These are phyloP conservation scores for Trichopus zeylanicus DNA, from an alignment of 116 monocot genomes.

Conservation along the genomic window DNA sequence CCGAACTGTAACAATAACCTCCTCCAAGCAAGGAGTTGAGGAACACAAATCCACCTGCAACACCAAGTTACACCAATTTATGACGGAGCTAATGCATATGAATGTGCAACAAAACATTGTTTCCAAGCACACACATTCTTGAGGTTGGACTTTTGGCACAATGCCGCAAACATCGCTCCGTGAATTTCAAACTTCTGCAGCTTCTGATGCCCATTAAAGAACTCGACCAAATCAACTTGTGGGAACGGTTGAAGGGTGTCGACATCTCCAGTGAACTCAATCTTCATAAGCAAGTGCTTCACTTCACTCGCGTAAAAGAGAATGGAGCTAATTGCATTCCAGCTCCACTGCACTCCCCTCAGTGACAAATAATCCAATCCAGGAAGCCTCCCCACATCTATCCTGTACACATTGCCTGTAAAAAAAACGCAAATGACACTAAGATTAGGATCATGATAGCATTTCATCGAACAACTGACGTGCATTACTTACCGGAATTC, in stretches of 20 bases:
- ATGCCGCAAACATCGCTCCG: conserved; percentile 92
- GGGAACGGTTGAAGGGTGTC: conserved; percentile 75
- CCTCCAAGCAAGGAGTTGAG: conserved; percentile 67
- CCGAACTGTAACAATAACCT: conserved; percentile 68
- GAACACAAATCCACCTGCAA: conserved; percentile 72
- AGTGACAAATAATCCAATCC: conserved; percentile 56
- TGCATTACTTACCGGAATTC: conserved; percentile 63
- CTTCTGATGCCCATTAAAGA: conserved; percentile 81
- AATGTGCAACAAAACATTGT: not conserved
- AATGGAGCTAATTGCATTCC: conserved; percentile 61
- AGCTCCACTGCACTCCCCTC: conserved; percentile 89
- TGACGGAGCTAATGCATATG: not conserved
- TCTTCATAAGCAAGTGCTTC: conserved; percentile 79
- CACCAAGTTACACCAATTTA: not conserved
- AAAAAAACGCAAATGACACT: not conserved
- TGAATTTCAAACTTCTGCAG: conserved; percentile 83
- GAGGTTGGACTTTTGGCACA: conserved; percentile 83
- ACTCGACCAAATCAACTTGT: conserved; percentile 78
- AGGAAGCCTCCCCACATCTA: conserved; percentile 60
- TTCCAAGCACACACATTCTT: conserved; percentile 55
- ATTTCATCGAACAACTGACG: not conserved
- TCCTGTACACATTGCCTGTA: conserved; percentile 59
- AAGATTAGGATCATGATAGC: not conserved
- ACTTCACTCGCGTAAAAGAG: conserved; percentile 64
- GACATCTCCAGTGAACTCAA: conserved; percentile 81